phyloP scores from a whole-genome alignment of 176 grass and related monocot genomes.

The Triticum urartu region DNA sequence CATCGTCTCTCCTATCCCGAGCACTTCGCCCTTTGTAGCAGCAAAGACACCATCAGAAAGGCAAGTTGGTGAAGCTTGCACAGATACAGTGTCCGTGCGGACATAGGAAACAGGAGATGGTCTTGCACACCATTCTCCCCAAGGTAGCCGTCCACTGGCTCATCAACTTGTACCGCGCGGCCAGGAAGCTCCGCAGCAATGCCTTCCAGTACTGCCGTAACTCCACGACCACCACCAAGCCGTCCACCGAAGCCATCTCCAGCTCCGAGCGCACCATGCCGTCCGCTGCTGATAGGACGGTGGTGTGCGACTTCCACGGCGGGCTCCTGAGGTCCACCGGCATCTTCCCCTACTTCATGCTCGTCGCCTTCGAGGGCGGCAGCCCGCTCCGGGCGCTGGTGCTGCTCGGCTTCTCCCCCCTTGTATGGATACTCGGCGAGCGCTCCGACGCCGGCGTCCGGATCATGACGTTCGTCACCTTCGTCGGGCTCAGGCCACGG shows the following conservation, averaged over 20 bases:
- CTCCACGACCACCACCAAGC: background rate
- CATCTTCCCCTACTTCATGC: constrained; percentile 95
- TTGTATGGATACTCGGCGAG: constrained; percentile 51
- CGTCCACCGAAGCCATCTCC: background rate
- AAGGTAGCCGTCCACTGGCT: constrained; percentile 58
- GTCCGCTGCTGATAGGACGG: background rate
- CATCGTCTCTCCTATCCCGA: background rate
- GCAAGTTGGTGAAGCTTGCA: background rate
- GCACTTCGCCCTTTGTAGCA: background rate
- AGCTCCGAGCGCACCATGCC: background rate
- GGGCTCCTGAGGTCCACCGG: constrained; percentile 47
- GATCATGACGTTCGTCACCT: constrained; percentile 72
- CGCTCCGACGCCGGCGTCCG: constrained; percentile 25
- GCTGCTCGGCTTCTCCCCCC: constrained; percentile 46
- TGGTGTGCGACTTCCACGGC: constrained; percentile 62
- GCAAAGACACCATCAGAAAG: background rate
- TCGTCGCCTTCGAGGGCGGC: constrained; percentile 86
- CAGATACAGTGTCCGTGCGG: no score
- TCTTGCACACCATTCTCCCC: constrained; percentile 45
- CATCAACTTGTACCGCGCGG: constrained; percentile 52
- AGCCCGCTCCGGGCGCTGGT: constrained; percentile 62
- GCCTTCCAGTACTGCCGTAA: constrained; percentile 41
- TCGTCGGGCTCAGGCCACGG: constrained; percentile 52
- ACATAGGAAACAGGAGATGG: constrained; percentile 28
- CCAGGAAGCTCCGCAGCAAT: constrained; percentile 45